A percentile compares a stretch with the other conserved stretches of the same genome.
phyloP scores from a whole-genome alignment of 129 eudicot genomes.

The Mikania micrantha region DNA sequence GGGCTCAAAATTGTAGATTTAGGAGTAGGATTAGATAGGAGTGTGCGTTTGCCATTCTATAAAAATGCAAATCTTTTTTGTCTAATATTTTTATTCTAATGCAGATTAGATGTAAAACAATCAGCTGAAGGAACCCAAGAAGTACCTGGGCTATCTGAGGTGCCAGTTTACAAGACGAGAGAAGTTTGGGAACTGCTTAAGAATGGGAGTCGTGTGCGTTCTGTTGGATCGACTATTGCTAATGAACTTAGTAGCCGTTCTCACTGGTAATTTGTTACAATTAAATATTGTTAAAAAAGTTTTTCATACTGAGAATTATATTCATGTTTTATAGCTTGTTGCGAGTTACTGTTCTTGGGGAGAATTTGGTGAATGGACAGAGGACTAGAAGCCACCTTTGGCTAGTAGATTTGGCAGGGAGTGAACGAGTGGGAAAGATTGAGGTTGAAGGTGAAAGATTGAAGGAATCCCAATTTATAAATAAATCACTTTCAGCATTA shows the following conservation, averaged over 20 bases:
- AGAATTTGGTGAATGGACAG: constrained; percentile 67
- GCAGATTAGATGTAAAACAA: constrained; percentile 92
- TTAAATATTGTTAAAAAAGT: neutral
- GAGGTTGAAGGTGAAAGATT: constrained; percentile 94
- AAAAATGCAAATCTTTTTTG: neutral
- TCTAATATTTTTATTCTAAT: neutral
- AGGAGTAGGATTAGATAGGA: too few relatives aligned
- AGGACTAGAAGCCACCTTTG: constrained; percentile 90
- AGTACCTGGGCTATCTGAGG: constrained; percentile 92
- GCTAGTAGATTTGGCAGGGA: constrained; percentile 96
- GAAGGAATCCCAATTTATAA: constrained; percentile 91
- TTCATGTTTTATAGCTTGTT: constrained; percentile 50
- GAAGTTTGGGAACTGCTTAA: constrained; percentile 92
- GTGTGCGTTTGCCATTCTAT: too few relatives aligned
- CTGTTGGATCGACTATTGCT: constrained; percentile 96
- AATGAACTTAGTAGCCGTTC: constrained; percentile 98
- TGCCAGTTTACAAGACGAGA: constrained; percentile 52
- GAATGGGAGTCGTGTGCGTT: constrained; percentile 69
- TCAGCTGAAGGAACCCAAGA: constrained; percentile 96
- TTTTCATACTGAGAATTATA: neutral
- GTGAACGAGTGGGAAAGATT: constrained; percentile 87
- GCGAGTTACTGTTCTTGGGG: constrained; percentile 76
- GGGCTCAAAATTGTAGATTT: too few relatives aligned
- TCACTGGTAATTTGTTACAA: constrained; percentile 54
- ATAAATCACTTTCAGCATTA: constrained; percentile 85